Evolutionary conservation across 192 early-diverging fungal genomes (phyloP), one percentile per base, ranked within the genome.

Genomic region (Haplosporangium gracile): DNA sequence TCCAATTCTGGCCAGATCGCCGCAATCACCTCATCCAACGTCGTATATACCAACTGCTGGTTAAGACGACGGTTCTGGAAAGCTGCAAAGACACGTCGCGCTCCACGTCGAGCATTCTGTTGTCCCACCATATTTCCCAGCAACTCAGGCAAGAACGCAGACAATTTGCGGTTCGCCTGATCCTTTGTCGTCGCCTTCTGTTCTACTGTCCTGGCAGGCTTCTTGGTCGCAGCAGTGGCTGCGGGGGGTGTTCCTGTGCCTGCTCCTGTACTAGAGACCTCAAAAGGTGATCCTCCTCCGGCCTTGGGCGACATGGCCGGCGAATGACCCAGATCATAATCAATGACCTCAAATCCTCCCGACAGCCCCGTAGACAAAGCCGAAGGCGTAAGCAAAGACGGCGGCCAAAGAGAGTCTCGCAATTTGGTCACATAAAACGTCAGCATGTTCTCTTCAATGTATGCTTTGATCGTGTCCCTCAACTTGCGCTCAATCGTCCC

Each of bases 401-500:
- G 76, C 13, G 95, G 94, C 93, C 94, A 96, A 0, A 93, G 49
- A 4, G 89, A 70, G 68, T 92, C 91, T 16, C 79, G 78, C 4
- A 92, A 72, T 13, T 85, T 83, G 15, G 68, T 40, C 16, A 92
- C 75, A 68, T 89, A 89, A 65, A 89, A 90, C 39, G 85, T 79
- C 24, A 92, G 57, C 89, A 88, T 91, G 16, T 68, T 72, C 11
- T 90, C 89, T 20, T 85, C 85, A 15, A 84, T 72, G 15, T 90
- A 78, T 5, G 71, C 76, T 39, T 88, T 89, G 60, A 89, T 80
- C 8, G 77, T 72, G 45, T 91, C 88, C 53, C 90, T 69, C 20
- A 89, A 34, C 88, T 92, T 92, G 80, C 96, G 91, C 87, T 99
- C 97, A 53, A 99, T 94, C 0, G 96, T 91, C 47, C 95, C 97